Evolutionary conservation across 2,329 filamentous ascomycete species (phyloP).

Genomic region (Claviceps pazoutovae): DNA sequence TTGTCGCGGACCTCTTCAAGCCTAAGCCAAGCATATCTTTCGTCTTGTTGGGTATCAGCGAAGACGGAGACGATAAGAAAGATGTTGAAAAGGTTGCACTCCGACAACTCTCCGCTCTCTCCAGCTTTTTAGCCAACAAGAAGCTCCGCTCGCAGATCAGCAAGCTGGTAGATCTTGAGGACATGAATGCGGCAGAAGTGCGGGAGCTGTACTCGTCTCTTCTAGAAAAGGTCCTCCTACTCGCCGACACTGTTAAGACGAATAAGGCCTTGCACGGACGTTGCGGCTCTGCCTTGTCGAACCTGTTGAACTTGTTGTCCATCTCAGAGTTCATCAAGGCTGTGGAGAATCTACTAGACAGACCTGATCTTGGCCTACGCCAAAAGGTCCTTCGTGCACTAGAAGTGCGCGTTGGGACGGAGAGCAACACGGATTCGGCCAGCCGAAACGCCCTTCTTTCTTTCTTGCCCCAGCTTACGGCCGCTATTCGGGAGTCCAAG

Average conservation of each 20-base stretch:
- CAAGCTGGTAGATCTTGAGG: conserved; percentile 44
- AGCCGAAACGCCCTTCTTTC: conserved; percentile 60
- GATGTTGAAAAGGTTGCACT: conserved; percentile 38
- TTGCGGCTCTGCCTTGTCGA: conserved; percentile 59
- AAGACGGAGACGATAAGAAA: conserved; percentile 28
- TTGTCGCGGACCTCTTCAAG: conserved; percentile 63
- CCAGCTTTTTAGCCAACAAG: conserved; percentile 43
- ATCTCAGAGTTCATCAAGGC: conserved; percentile 82
- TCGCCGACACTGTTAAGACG: conserved; percentile 51
- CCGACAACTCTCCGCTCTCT: conserved; percentile 41
- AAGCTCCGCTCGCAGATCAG: conserved; percentile 42
- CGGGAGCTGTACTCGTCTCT: conserved; percentile 56
- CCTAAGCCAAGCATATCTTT: conserved; percentile 61
- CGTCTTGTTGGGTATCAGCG: conserved; percentile 48
- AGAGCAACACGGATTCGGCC: conserved; percentile 51
- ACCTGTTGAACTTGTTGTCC: conserved; percentile 71
- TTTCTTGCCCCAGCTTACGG: conserved; percentile 66
- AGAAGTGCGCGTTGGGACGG: conserved; percentile 62
- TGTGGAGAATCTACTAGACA: conserved; percentile 66
- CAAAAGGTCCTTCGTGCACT: conserved; percentile 71
- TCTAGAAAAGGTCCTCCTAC: conserved; percentile 47
- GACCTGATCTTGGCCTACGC: conserved; percentile 59
- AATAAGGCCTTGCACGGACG: conserved; percentile 41
- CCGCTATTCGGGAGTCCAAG: conserved; percentile 57
- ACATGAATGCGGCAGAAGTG: conserved; percentile 51